Conservation (phyloP, 2,329 filamentous ascomycete genomes). For the Trichoderma cornu-damae region DNA sequence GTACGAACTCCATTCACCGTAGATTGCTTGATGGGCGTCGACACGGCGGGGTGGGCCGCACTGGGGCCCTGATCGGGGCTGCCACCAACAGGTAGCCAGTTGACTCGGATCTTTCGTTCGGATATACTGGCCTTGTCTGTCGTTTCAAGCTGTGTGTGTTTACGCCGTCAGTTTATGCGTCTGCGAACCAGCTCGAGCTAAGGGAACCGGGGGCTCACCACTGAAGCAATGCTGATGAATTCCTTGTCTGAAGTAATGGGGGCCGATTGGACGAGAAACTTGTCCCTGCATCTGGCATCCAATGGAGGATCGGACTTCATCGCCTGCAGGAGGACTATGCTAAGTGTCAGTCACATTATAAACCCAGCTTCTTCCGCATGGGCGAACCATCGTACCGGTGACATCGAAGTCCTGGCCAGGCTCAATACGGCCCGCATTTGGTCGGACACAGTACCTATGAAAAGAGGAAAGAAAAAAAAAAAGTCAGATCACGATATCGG, state of each 20-base stretch:
- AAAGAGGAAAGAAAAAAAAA: too few species aligned
- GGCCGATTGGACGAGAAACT: conserved; percentile 94
- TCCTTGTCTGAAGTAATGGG: conserved; percentile 78
- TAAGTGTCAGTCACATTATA: conserved; percentile 23
- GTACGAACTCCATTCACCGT: conserved; percentile 39
- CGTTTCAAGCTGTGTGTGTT: conserved; percentile 64
- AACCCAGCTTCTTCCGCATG: background rate
- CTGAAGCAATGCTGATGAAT: conserved; percentile 70
- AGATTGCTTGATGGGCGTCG: conserved; percentile 41
- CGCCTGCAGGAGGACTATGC: conserved; percentile 81
- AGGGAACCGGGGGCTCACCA: conserved; percentile 53
- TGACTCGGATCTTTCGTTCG: conserved; percentile 93
- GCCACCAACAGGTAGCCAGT: conserved; percentile 66
- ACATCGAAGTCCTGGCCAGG: conserved; percentile 87
- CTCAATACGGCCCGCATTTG: conserved; percentile 94
- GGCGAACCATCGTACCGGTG: conserved; percentile 58
- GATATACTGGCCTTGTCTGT: conserved; percentile 73
- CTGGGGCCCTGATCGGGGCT: conserved; percentile 26
- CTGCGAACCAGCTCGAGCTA: background rate
- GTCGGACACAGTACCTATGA: conserved; percentile 87
- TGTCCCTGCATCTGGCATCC: conserved; percentile 91
- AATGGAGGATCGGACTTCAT: conserved; percentile 91
- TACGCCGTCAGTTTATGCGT: background rate
- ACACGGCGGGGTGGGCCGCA: conserved; percentile 22
- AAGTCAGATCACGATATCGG: background rate